Evolutionary conservation across 1,284 basidiomycete species (phyloP), one percentile per base, ranked within the genome.

Genomic region (Sanghuangporus weigelae): DNA sequence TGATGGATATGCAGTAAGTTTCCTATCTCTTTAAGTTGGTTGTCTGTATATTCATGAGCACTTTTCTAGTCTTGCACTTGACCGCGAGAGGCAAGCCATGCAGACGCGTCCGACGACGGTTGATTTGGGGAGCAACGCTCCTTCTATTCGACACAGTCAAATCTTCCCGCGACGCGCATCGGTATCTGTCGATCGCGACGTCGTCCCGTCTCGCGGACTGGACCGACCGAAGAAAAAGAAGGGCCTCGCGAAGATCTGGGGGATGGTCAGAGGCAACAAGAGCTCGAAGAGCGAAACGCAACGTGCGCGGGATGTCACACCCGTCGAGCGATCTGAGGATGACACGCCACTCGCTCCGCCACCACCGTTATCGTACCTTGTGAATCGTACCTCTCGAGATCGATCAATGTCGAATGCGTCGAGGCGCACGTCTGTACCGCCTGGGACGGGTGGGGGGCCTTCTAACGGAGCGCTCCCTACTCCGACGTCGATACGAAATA

Each of bases 1-100:
- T 95, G 92, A 80, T 95, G 72, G 91, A 95, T 73, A 95, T 95
- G 93, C 93, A 95, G 93, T 95, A 77, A 71, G 92, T 88, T 23
- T 60, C 53, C 57, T 39, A 40, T 46, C 53, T 60, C 66, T 64
- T 54, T 49, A 16, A 39, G 48, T 53, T 50, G 61, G 19, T 31
- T 66, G 56, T 62, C 48, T 49, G 26, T 19, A 39, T 67, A 44
- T 64, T 60, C 54, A 39, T 42, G 58, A 60, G 19, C 60, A 55
- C 51, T 63, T 50, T 57, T 68, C 64, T 59, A 92, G 91, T 70
- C 78, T 92, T 68, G 90, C 89, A 48, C 79, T 92, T 50, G 87
- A 92, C 67, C 84, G 84, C 38, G 89, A 91, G 74, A 76, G 77
- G 44, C 75, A 81, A 31, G 55, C 59, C 62, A 66, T 71, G n/a